Conservation (phyloP, 805 yeast species). For the Starmera quercuum region DNA sequence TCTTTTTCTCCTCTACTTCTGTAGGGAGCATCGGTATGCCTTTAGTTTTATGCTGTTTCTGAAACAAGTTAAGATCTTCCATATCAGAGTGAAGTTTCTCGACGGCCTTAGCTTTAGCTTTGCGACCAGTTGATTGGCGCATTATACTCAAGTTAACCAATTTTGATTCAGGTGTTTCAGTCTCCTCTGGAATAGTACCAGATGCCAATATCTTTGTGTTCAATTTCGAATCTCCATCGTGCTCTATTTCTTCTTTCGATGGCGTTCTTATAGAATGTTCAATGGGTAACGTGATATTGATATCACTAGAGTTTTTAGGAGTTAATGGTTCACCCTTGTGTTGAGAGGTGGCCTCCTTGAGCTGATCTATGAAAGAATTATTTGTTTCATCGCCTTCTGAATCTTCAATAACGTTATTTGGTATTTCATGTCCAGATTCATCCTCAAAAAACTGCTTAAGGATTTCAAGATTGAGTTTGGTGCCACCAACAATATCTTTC, state of each 20-base stretch:
- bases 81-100: conserved; percentile 60
- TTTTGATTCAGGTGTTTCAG: conserved; percentile 8
- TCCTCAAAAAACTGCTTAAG: conserved; percentile 32
- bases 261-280: conserved; percentile 2
- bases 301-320: neutral
- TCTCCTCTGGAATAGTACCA: neutral
- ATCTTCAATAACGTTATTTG: conserved; percentile 14
- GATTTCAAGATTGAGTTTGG: conserved; percentile 34
- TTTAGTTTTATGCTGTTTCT: conserved; percentile 41
- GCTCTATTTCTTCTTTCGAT: conserved; percentile 6
- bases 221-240: neutral
- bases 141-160: neutral
- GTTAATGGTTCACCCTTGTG: neutral
- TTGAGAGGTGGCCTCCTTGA: neutral
- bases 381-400: conserved; percentile 9
- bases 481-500: conserved; percentile 45
- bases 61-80: conserved; percentile 58
- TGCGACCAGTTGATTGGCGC: conserved; percentile 28
- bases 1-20: conserved; percentile 26
- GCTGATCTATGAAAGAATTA: neutral
- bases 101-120: conserved; percentile 64
- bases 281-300: conserved; percentile 2
- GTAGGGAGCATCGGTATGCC: conserved; percentile 30
- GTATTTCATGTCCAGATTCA: conserved; percentile 11
- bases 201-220: neutral